These are phyloP conservation scores for Diaporthe caulivora DNA, from an alignment of 2,329 filamentous ascomycete species.

Conservation along the genomic window DNA sequence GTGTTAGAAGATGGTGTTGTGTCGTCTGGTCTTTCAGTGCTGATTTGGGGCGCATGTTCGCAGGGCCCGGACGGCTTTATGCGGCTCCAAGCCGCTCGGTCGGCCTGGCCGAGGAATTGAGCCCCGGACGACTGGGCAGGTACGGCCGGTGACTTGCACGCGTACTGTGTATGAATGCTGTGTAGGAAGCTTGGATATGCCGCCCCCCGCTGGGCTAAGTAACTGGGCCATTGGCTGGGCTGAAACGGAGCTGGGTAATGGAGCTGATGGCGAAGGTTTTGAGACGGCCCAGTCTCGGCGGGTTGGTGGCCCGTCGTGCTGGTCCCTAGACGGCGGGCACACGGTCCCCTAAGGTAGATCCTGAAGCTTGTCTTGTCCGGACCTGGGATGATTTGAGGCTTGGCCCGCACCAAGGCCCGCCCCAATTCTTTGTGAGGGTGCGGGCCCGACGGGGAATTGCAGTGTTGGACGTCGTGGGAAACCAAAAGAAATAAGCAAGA, in stretches of 20 bases:
- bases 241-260: neutral
- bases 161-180: neutral
- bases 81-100: neutral
- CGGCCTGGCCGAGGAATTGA: conserved; percentile 2
- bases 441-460: no score
- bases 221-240: no score
- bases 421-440: neutral
- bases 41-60: neutral
- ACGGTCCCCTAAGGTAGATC: conserved; percentile 1
- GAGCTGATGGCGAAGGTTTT: neutral
- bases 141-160: neutral
- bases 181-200: neutral
- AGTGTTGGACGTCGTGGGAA: neutral
- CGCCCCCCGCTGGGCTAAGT: no score
- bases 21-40: neutral
- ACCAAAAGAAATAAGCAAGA: neutral
- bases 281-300: neutral
- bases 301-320: no score
- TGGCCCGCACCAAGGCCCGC: conserved; percentile 13
- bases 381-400: conserved; percentile 19
- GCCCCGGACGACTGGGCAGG: neutral
- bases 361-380: conserved; percentile 21
- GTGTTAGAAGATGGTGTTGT: neutral
- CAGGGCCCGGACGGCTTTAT: neutral
- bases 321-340: neutral